These are phyloP conservation scores for Alternaria conjuncta DNA, from an alignment of 2,329 filamentous ascomycete genomes.

Conservation along the genomic window DNA sequence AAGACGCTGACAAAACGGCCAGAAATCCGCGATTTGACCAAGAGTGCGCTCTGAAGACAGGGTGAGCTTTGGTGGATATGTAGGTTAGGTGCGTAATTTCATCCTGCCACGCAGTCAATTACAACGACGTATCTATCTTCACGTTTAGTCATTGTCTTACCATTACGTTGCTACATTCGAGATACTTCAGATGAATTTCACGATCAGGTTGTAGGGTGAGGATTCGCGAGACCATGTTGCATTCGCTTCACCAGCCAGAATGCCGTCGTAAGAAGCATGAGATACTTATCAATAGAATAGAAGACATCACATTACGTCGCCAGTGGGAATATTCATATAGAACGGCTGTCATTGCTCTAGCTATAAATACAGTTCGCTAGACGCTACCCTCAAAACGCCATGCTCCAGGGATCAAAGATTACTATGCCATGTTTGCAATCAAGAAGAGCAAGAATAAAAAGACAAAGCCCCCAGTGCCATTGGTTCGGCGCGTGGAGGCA, in stretches of 20 bases:
- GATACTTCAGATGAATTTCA: not conserved
- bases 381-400: conserved; percentile 4
- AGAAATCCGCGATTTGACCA: not conserved
- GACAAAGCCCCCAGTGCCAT: not conserved
- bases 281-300: not conserved
- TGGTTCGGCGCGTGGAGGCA: not conserved
- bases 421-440: not conserved
- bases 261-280: not conserved
- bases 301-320: not conserved
- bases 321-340: not conserved
- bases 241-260: not conserved
- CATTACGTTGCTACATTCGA: not conserved
- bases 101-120: not conserved
- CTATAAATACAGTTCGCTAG: conserved; percentile 1
- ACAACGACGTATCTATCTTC: not conserved
- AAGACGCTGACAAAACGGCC: not conserved
- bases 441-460: not conserved
- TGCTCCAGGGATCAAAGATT: conserved; percentile 6
- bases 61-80: not conserved
- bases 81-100: not conserved
- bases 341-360: conserved; percentile 5
- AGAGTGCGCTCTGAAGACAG: not conserved
- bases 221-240: not conserved
- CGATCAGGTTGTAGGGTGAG: not conserved
- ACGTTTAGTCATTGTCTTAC: not conserved